Evolutionary conservation across 352 stramenopile species (phyloP), one percentile per base, ranked within the genome.

Genomic region (Paralagenidium karlingii): DNA sequence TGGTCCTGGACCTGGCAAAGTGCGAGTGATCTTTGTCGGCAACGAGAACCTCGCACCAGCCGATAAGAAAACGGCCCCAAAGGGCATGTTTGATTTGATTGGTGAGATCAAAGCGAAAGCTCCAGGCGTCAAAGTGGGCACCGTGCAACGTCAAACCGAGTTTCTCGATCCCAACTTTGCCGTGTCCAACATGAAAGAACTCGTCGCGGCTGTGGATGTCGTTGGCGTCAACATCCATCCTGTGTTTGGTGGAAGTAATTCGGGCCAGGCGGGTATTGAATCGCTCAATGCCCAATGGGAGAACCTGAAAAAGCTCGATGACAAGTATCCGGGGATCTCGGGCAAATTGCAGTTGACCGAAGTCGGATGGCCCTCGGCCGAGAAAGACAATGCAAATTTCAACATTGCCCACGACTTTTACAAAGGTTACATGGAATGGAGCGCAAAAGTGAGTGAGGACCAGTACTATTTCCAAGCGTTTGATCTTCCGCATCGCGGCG

Each of bases 181-280:
- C 19, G 51, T 75, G 31, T 55, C 47, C 20, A 57, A 60, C 1
- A 27, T 68, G 21, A 31, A 49, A 19, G 58, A 73, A 34, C 51
- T 87, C 15, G 47, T 82, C 16, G 31, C 40, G 3, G 54, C 43
- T 9, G 79, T 64, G 47, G 68, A 87, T 39, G 53, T 74, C 27
- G 44, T 81, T 19, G 73, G 69, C 22, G 71, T 81, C 42, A 83
- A 84, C 60, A 79, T 84, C 39, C 68, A 83, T 47, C 63, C 67
- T 1, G 60, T 74, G 10, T 87, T 84, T 55, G 63, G 47, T 13
- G n/a, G n/a, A n/a, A 31, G 52, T 12, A 40, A 53, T 40, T 63
- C 55, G 3, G 53, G 33, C 0, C 61, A 40, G 3, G 40, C 45
- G 1, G 69, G 64, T 18, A 73, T 87, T 20, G 48, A 54, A 15